A percentile compares a stretch with the other conserved stretches of the same genome.
Conservation (phyloP, 1,284 basidiomycete genomes). For the Fistulina hepatica region DNA sequence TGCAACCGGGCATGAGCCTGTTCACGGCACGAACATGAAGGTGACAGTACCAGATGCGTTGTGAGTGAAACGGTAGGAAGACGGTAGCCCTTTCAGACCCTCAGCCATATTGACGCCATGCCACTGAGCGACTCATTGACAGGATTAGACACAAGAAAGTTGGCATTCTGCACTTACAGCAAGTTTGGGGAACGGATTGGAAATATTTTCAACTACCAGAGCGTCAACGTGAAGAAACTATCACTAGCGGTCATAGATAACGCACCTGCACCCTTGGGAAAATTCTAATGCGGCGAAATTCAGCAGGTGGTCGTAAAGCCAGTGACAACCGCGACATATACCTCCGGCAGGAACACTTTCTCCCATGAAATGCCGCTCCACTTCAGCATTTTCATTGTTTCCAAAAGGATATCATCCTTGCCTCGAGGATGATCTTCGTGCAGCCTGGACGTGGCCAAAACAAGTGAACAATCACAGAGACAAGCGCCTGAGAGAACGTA, state of each 20-base stretch:
- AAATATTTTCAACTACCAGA: slow-evolving; percentile 8
- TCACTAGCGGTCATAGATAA: not conserved
- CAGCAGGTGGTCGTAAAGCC: too few species aligned
- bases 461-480: not conserved
- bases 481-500: slow-evolving; percentile 15
- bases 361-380: slow-evolving; percentile 22
- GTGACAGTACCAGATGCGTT: slow-evolving; percentile 36
- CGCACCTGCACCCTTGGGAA: slow-evolving; percentile 11
- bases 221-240: not conserved
- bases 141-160: not conserved
- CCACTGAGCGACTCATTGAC: slow-evolving; percentile 25
- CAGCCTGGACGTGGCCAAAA: slow-evolving; percentile 32
- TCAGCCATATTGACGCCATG: slow-evolving; percentile 52
- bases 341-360: too few species aligned
- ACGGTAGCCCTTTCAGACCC: slow-evolving; percentile 44
- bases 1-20: slow-evolving; percentile 15
- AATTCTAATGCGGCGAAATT: slow-evolving; percentile 3
- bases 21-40: not conserved
- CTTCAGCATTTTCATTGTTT: slow-evolving; percentile 45
- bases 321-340: too few species aligned
- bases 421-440: slow-evolving; percentile 43
- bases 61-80: slow-evolving; percentile 46
- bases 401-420: slow-evolving; percentile 38
- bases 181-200: slow-evolving; percentile 29
- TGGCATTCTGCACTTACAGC: slow-evolving; percentile 19